Evolutionary conservation across 805 yeast genomes (phyloP).

Genomic region (Clavispora phyllophila): DNA sequence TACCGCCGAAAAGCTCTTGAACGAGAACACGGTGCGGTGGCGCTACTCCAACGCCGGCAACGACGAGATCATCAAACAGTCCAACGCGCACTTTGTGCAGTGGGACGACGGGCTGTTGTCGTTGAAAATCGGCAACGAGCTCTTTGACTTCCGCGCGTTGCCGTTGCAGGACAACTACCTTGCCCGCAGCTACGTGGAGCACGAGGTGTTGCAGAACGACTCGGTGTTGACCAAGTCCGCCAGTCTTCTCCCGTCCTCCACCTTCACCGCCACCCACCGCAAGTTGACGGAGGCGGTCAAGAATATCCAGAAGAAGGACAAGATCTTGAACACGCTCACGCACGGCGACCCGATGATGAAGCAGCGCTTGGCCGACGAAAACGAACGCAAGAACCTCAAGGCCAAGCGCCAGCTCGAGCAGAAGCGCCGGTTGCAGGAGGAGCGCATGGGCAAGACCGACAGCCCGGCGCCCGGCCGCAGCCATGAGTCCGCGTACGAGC

Average conservation of each 20-base stretch:
- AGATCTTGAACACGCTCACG: conserved; percentile 49
- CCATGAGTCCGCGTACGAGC: conserved; percentile 34
- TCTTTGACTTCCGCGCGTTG: conserved; percentile 69
- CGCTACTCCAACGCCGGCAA: conserved; percentile 73
- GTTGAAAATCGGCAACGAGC: conserved; percentile 79
- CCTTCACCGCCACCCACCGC: conserved; percentile 77
- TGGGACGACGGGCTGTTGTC: conserved; percentile 94
- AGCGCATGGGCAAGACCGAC: conserved; percentile 47
- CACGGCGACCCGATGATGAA: conserved; percentile 66
- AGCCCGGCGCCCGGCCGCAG: conserved; percentile 23
- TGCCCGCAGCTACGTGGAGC: conserved; percentile 63
- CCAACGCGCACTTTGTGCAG: conserved; percentile 83
- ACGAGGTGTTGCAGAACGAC: conserved; percentile 66
- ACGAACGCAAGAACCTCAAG: conserved; percentile 51
- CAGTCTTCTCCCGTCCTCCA: conserved; percentile 84
- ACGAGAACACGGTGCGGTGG: conserved; percentile 91
- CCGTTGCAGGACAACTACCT: conserved; percentile 68
- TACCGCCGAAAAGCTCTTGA: conserved; percentile 59
- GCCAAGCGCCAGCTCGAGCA: conserved; percentile 64
- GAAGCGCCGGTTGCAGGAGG: conserved; percentile 54
- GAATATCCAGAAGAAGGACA: conserved; percentile 41
- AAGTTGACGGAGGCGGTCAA: conserved; percentile 69
- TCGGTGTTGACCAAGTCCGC: conserved; percentile 59
- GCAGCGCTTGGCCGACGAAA: conserved; percentile 62
- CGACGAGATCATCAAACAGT: conserved; percentile 73